Conservation (phyloP, 2,329 filamentous ascomycete genomes). For the Hymenoscyphus linearis region DNA sequence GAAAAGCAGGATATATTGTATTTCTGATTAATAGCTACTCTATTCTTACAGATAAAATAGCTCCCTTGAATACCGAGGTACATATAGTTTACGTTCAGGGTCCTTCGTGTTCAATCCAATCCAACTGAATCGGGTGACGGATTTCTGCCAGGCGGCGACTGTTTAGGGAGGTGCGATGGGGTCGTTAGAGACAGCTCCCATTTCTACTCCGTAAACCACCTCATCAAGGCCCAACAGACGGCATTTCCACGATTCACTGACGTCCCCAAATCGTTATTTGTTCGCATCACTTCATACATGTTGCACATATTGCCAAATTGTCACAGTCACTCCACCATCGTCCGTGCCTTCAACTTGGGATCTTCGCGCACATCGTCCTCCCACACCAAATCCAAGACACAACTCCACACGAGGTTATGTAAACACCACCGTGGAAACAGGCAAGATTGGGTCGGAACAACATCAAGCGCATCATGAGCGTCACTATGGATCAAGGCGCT, state of each 20-base stretch:
- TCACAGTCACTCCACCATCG: neutral
- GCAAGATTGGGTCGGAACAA: slow-evolving; percentile 22
- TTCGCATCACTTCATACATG: slow-evolving; percentile 10
- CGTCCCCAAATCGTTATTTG: neutral
- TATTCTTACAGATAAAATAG: no score
- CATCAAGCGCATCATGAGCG: slow-evolving; percentile 27
- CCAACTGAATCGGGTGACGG: no score
- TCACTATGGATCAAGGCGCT: slow-evolving; percentile 25
- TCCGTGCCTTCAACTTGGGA: slow-evolving; percentile 3
- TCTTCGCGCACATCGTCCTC: slow-evolving; percentile 11
- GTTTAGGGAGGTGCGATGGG: no score
- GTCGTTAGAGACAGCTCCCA: neutral
- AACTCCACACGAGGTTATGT: slow-evolving; percentile 26
- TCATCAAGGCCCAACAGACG: slow-evolving; percentile 1
- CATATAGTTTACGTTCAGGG: no score
- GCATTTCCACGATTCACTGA: slow-evolving; percentile 1
- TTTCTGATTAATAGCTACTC: no score
- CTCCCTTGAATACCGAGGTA: no score
- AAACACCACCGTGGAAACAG: slow-evolving; percentile 20
- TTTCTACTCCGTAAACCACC: neutral
- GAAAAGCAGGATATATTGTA: no score
- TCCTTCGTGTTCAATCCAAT: no score
- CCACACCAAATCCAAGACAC: slow-evolving; percentile 7
- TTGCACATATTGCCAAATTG: slow-evolving; percentile 4
- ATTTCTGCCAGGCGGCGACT: no score